Base-by-base conservation (phyloP, 176 grass and related monocot species). In the Rhynchospora breviuscula region DNA sequence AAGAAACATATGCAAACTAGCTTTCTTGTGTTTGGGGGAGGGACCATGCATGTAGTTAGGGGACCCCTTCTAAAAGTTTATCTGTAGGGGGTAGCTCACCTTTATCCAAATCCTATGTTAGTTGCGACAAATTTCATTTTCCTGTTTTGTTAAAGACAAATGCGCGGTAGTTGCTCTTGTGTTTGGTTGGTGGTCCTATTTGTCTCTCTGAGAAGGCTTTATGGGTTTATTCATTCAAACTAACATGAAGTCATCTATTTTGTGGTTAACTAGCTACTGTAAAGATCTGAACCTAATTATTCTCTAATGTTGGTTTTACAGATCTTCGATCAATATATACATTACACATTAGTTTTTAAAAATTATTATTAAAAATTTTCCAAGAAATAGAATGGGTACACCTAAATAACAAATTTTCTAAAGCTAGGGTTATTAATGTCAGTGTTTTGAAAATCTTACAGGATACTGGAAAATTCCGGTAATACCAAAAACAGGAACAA, bases 71-170 rank as follows among this genome's bases (percentile, higher is more conserved):
- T 53, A 54, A 22, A 76, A 1, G 3, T 75, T 73, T 73, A 13
- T 51, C 48, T 76, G 21, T 54, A 53, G 72, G 48, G 10, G 72
- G 72, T 76, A 75, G 71, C 10, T 77, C 22, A 76, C 54, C 73
- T 52, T 8, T 51, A 73, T 53, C 19, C 10, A 70, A 43, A 44
- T 61, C n/a, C 59, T 61, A 21, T 7, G 66, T 18, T 75, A 26
- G 18, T 60, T 60, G 71, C 71, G 26, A 17, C 72, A 29, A 29
- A 76, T 76, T 18, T 53, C 7, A n/a, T 19, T 15, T 53, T 75
- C 48, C 22, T 29, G 25, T 9, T 52, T 76, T 77, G 49, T 10
- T 31, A 76, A 56, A 56, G 49, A 56, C 72, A 77, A 29, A 53
- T 45, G 35, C 45, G 63, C 14, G 71, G 18, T 29, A 44, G 65